phyloP scores from a whole-genome alignment of 768 basidiomycete genomes.

The Infundibulicybe gibba region DNA sequence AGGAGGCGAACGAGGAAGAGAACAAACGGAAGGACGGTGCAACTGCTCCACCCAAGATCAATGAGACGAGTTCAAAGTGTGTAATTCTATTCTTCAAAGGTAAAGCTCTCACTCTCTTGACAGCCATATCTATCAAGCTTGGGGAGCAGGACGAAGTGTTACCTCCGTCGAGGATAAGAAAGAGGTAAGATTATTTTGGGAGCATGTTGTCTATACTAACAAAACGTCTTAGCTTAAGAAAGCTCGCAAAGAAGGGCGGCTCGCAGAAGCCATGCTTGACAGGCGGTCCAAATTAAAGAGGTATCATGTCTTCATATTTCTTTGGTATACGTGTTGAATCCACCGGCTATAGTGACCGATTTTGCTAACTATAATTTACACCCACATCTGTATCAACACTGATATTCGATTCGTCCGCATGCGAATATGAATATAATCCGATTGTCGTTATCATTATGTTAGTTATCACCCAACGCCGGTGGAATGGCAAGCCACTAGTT shows the following conservation, averaged over 20 bases:
- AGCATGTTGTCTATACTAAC: constrained; percentile 2
- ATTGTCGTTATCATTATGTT: no score
- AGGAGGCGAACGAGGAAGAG: constrained; percentile 77
- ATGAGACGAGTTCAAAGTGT: constrained; percentile 76
- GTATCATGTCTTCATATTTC: constrained; percentile 26
- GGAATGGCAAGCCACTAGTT: no score
- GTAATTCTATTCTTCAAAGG: constrained; percentile 20
- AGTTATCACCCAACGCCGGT: no score
- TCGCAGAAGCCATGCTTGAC: constrained; percentile 78
- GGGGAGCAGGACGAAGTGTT: constrained; percentile 78
- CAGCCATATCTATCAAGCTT: constrained; percentile 75
- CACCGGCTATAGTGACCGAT: constrained; percentile 37
- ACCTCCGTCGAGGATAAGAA: constrained; percentile 69
- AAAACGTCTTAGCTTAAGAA: constrained; percentile 55
- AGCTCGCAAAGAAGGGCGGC: constrained; percentile 75
- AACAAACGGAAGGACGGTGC: constrained; percentile 58
- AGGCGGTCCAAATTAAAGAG: constrained; percentile 83
- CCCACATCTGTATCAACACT: no score
- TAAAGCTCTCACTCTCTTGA: constrained; percentile 4
- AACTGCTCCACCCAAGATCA: constrained; percentile 47
- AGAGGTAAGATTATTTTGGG: constrained; percentile 43
- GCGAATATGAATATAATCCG: no score
- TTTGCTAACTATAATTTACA: constrained; percentile 31
- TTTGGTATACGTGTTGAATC: neutral
- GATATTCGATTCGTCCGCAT: no score